Percentiles rank a stretch among this genome's conserved stretches.
Evolutionary conservation across 139 green algal species (phyloP).

Genomic region (Auxenochlorella protothecoides): DNA sequence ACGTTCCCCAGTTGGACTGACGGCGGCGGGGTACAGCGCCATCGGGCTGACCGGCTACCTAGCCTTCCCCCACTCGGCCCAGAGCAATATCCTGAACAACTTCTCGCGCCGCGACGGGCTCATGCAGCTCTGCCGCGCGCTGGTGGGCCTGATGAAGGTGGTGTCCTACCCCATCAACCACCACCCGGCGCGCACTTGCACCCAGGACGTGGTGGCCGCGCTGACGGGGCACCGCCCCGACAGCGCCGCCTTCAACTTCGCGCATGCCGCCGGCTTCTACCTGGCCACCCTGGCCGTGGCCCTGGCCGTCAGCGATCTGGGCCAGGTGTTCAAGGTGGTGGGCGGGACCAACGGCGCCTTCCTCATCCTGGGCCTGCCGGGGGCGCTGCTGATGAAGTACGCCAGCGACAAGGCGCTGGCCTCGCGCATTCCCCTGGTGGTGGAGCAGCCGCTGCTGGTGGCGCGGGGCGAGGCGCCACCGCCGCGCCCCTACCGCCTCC

Average conservation of each 20-base stretch:
- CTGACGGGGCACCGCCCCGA: slow-evolving; percentile 3
- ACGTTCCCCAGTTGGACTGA: slow-evolving; percentile 12
- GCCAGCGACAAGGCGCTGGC: slow-evolving; percentile 13
- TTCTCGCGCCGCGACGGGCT: slow-evolving; percentile 27
- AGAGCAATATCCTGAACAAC: slow-evolving; percentile 55
- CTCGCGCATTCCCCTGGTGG: neutral
- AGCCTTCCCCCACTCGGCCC: slow-evolving; percentile 40
- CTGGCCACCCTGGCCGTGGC: slow-evolving; percentile 21
- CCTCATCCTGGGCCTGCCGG: slow-evolving; percentile 57
- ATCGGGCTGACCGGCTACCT: slow-evolving; percentile 46
- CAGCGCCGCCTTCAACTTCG: slow-evolving; percentile 9
- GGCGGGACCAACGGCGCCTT: slow-evolving; percentile 43
- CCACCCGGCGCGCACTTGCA: slow-evolving; percentile 35
- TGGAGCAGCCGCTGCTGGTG: neutral
- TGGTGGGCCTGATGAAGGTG: slow-evolving; percentile 46
- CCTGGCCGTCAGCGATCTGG: slow-evolving; percentile 42
- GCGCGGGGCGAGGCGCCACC: neutral
- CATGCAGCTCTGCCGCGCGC: slow-evolving; percentile 27
- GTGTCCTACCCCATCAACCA: slow-evolving; percentile 57
- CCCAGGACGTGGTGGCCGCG: slow-evolving; percentile 18
- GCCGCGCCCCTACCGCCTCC: slow-evolving; percentile 4
- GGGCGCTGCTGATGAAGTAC: slow-evolving; percentile 34
- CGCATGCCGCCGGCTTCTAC: slow-evolving; percentile 28
- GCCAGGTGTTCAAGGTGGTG: slow-evolving; percentile 49
- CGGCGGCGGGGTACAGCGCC: slow-evolving; percentile 36